Conservation (phyloP, 352 stramenopile species). For the Blastocystis sp. region DNA sequence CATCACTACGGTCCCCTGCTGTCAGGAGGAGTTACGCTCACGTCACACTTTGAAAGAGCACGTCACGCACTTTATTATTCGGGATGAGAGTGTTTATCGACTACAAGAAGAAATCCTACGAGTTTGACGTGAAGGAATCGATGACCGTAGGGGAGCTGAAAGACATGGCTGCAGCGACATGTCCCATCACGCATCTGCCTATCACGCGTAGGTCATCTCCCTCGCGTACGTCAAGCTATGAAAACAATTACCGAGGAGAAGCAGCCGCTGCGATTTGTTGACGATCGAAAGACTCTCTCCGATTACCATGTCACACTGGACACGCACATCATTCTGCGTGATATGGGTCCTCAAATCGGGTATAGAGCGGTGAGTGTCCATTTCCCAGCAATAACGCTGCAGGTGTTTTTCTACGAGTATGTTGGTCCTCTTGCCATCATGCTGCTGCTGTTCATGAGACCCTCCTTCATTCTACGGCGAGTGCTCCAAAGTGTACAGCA, state of each 20-base stretch:
- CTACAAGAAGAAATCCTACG: constrained; percentile 43
- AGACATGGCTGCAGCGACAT: neutral
- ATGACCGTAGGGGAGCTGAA: constrained; percentile 43
- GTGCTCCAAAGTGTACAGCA: constrained; percentile 72
- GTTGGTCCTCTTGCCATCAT: constrained; percentile 81
- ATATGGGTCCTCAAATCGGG: constrained; percentile 81
- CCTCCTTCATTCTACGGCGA: constrained; percentile 79
- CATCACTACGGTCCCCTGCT: neutral
- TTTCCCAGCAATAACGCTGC: neutral
- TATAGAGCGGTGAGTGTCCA: constrained; percentile 74
- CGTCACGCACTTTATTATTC: neutral
- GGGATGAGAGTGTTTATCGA: constrained; percentile 65
- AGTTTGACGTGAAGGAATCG: constrained; percentile 63
- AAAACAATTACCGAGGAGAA: constrained; percentile 52
- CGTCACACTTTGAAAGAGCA: constrained; percentile 30
- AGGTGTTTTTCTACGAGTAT: constrained; percentile 82
- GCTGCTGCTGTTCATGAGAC: constrained; percentile 77
- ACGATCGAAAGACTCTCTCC: constrained; percentile 47
- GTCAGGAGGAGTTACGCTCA: constrained; percentile 62
- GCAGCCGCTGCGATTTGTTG: constrained; percentile 33
- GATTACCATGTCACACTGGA: constrained; percentile 52
- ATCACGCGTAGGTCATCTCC: constrained; percentile 16
- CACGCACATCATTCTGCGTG: constrained; percentile 73
- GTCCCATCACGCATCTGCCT: neutral
- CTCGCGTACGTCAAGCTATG: constrained; percentile 40